Evolutionary conservation across 495 filamentous ascomycete genomes (phyloP), one percentile per base, ranked within the genome.

Genomic region (Parmelia sp.): DNA sequence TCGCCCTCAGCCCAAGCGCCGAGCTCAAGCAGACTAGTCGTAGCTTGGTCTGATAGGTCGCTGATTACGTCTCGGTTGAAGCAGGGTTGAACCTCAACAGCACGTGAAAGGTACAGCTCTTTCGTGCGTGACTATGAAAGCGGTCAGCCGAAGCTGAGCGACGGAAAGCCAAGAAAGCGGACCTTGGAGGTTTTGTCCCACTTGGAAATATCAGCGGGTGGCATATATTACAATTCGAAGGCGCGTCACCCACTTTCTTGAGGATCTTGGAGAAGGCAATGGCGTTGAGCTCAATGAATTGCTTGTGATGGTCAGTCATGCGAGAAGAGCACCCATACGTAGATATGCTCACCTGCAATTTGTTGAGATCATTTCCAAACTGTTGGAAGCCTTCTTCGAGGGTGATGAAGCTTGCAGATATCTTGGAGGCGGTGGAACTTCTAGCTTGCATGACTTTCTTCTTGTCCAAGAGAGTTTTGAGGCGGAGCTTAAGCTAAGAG

Each of bases 161-260:
- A 63, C 17, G 40, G 61, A 55, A 61, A 37, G 7, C 21, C 51
- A 45, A 58, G 57, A 27, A 56, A 62, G 63, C 75, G 63, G 72
- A 88, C 86, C 85, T 98, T 98, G 63, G 93, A 96, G 23, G 95
- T 96, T 82, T 98, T 98, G 76, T 98, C 94, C 94, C 94, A 98
- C 85, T 86, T 74, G 33, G 58, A 31, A 60, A 33, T 45, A 53
- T 66, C 67, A 66, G 74, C 61, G 62, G 45, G 59, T 63, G 31
- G 19, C 14, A 61, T 66, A 62, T 40, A 61, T 29, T 29, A 15
- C 33, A 37, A 17, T 19, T 37, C 42, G 47, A 36, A 51, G 49
- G 40, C 42, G n/a, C 12, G 25, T 64, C 25, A 64, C 74, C 60
- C 71, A 88, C 86, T 84, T 98, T 98, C 79, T 98, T 98, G 59